Evolutionary conservation across 148 eudicot genomes (phyloP).

Genomic region (Persicaria maculosa): DNA sequence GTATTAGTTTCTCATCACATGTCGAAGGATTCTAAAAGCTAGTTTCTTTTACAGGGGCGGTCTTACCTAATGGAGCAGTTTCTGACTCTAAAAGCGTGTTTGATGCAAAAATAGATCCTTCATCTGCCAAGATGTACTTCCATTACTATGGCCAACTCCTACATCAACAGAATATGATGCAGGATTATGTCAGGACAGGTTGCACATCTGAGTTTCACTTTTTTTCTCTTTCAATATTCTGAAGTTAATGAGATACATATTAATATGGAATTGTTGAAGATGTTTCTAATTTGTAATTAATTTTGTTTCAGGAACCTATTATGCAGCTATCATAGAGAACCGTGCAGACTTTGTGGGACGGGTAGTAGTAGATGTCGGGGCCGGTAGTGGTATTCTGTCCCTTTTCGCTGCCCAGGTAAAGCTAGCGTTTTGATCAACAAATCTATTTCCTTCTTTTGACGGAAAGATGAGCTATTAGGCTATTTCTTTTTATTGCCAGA

Average conservation of each 20-base stretch:
- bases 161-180: constrained; percentile 98
- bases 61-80: constrained; percentile 50
- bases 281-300: constrained; percentile 13
- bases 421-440: not conserved
- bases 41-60: constrained; percentile 37
- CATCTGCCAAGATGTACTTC: constrained; percentile 96
- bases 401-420: constrained; percentile 95
- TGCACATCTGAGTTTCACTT: constrained; percentile 11
- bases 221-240: not conserved
- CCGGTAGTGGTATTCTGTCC: constrained; percentile 95
- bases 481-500: too few species aligned
- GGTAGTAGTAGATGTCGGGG: constrained; percentile 98
- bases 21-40: constrained; percentile 14
- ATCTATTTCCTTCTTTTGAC: too few species aligned
- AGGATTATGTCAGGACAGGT: constrained; percentile 99
- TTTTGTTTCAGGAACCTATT: constrained; percentile 68
- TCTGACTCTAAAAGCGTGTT: constrained; percentile 63
- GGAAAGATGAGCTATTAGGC: too few species aligned
- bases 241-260: not conserved
- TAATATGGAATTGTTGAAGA: not conserved
- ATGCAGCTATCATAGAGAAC: constrained; percentile 92
- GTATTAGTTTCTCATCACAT: not conserved
- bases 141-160: constrained; percentile 93
- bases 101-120: constrained; percentile 82
- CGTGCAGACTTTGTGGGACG: constrained; percentile 78